Evolutionary conservation across 208 protist species (phyloP), one percentile per base, ranked within the genome.

Genomic region (Wallacemonas sp.): DNA sequence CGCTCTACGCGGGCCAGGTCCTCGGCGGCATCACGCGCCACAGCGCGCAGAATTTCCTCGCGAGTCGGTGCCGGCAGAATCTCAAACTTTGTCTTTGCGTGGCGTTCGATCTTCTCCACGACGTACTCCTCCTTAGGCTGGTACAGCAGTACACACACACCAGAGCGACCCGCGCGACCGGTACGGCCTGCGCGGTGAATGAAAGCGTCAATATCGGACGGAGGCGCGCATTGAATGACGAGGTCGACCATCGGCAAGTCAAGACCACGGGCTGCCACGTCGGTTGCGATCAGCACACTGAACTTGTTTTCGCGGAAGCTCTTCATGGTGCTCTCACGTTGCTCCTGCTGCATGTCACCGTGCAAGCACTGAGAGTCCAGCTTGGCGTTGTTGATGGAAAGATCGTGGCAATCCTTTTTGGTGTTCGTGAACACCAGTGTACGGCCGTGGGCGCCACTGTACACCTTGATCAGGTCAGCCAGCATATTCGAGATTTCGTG

Each of bases 161-260:
- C 91, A 45, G 89, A 92, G 26, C 91, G 79, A 19, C 91, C 91
- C 17, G 97, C 98, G 55, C 98, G 85, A 19, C 97, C 98, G 0
- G 98, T 99, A 66, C 98, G 78, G 13, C 98, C 98, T 36, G 90
- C 90, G 34, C 98, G 85, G 82, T 99, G 98, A 46, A 99, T 92
- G 71, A 99, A 99, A 54, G 85, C 83, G 63, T 99, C 97, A 48
- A 94, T 92, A 48, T 97, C 89, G 19, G 62, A 68, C 29, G 91
- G 91, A 13, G 87, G 86, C 0, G 81, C 85, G 42, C 85, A 93
- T 63, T 97, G 86, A 45, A 97, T 94, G 13, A 97, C 91, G 21
- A 97, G 74, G 61, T 97, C 91, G 19, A 97, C 88, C 85, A 92
- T 92, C 3, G 85, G 85, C 36, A 97, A 60, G 72, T 94, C 92